Evolutionary conservation across 768 basidiomycete species (phyloP), one percentile per base, ranked within the genome.

Genomic region (Lactarius vividus): DNA sequence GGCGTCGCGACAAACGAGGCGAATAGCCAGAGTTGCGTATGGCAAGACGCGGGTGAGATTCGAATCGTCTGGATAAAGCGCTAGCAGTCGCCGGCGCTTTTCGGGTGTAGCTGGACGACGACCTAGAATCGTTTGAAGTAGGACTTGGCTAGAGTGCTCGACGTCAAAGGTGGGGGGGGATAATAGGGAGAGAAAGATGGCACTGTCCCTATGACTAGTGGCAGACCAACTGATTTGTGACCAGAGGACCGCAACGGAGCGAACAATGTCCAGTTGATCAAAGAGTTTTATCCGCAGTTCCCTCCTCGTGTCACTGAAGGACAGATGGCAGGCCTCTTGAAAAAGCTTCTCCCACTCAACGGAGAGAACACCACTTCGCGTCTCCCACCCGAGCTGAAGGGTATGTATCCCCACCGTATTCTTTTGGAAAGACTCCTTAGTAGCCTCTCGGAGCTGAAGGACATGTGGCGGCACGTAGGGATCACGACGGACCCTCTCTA

Each of bases 301-400:
- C 60, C 84, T 76, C 55, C 78, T 77, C 35, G 84, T 79, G 1
- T 77, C 71, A 57, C 78, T 66, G 64, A 74, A 85, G 40, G 58
- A 57, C 33, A 86, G 68, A 16, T 49, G 29, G n/a, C 78, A 77
- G 29, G 61, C 42, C 11, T 63, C 63, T 53, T 54, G 49, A 56
- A 74, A 76, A 8, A 49, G 13, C 29, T 77, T 74, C 74, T 85
- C 84, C 80, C 82, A 85, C 73, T 89, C 87, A 53, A 83, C 73
- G 20, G 88, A 90, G 65, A 84, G 81, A 0, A 80, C 77, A 5
- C 76, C 72, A 70, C 86, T 85, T n/a, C 85, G 79, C 65, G 86
- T 87, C 70, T 80, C 77, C 86, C 85, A 86, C 16, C 85, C 83
- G 68, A 87, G 86, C 69, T 87, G 86, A 31, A 88, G 67, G 4